These are phyloP conservation scores for Teunomyces stri DNA, from an alignment of 805 yeast genomes.

Conservation along the genomic window DNA sequence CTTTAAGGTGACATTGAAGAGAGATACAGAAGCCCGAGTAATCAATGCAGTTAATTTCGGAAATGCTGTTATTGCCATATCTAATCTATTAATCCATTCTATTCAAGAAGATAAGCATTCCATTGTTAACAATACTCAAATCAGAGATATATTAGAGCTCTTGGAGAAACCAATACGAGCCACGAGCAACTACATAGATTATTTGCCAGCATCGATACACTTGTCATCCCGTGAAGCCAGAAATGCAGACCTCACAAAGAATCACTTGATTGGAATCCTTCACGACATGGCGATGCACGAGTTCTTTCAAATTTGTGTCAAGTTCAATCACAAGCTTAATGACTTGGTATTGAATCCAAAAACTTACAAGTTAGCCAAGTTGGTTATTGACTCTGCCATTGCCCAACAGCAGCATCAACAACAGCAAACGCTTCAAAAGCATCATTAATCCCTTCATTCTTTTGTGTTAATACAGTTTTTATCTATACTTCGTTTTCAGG, in stretches of 20 bases:
- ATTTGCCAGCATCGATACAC: slow-evolving; percentile 46
- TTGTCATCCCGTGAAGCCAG: slow-evolving; percentile 27
- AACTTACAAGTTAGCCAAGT: slow-evolving; percentile 65
- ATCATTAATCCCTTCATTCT: slow-evolving; percentile 3
- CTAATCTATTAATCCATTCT: slow-evolving; percentile 58
- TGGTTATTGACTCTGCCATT: slow-evolving; percentile 66
- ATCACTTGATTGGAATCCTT: slow-evolving; percentile 50
- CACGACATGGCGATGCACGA: slow-evolving; percentile 65
- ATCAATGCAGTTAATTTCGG: slow-evolving; percentile 59
- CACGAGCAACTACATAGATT: slow-evolving; percentile 35
- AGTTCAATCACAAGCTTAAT: slow-evolving; percentile 60
- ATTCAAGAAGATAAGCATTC: slow-evolving; percentile 62
- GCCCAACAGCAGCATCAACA: slow-evolving; percentile 42
- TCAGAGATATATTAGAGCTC: slow-evolving; percentile 58
- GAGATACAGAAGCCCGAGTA: slow-evolving; percentile 60
- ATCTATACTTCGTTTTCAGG: neutral
- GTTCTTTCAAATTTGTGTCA: slow-evolving; percentile 61
- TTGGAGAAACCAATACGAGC: slow-evolving; percentile 58
- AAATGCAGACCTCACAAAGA: slow-evolving; percentile 12
- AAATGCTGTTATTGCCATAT: slow-evolving; percentile 59
- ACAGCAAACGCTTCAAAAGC: slow-evolving; percentile 14
- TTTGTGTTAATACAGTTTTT: neutral
- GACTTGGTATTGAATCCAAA: slow-evolving; percentile 62
- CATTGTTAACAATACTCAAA: slow-evolving; percentile 47
- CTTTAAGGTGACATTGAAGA: slow-evolving; percentile 38